phyloP scores from a whole-genome alignment of 192 early-diverging fungal genomes.

The Gryganskiella cystojenkinii region DNA sequence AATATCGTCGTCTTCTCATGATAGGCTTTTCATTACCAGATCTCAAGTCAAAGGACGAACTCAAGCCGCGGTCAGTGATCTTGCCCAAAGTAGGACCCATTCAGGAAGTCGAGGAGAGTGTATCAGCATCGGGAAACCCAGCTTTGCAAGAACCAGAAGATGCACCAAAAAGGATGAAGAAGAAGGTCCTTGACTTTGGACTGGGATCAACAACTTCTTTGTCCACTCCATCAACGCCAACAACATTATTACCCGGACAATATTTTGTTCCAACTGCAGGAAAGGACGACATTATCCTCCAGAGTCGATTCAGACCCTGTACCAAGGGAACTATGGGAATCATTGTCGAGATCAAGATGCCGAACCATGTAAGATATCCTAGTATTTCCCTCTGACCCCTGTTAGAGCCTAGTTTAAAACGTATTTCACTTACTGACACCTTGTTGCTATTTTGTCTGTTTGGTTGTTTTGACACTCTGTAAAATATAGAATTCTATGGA shows the following conservation, averaged over 20 bases:
- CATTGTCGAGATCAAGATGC: conserved; percentile 42
- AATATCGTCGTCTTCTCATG: too few species aligned
- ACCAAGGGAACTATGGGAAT: conserved; percentile 39
- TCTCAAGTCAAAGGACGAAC: conserved; percentile 65
- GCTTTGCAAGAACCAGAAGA: too few species aligned
- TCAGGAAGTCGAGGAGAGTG: conserved; percentile 19
- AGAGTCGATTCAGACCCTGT: conserved; percentile 22
- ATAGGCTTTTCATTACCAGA: conserved; percentile 70
- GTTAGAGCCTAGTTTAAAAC: too few species aligned
- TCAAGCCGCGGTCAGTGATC: conserved; percentile 65
- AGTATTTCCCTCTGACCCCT: too few species aligned
- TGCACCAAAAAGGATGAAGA: background rate
- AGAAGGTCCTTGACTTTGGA: too few species aligned
- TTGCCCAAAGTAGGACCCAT: conserved; percentile 63
- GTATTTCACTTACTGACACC: background rate
- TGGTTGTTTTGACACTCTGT: background rate
- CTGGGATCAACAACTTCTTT: background rate
- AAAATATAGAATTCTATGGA: conserved; percentile 8
- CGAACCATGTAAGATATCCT: conserved; percentile 48
- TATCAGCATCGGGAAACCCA: background rate
- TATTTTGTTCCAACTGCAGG: conserved; percentile 18
- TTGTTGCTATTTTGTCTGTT: background rate
- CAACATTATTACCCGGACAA: background rate
- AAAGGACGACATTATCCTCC: conserved; percentile 25
- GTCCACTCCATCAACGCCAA: background rate